Evolutionary conservation across 2,329 filamentous ascomycete species (phyloP).

Genomic region (Phyllosticta citriasiana): DNA sequence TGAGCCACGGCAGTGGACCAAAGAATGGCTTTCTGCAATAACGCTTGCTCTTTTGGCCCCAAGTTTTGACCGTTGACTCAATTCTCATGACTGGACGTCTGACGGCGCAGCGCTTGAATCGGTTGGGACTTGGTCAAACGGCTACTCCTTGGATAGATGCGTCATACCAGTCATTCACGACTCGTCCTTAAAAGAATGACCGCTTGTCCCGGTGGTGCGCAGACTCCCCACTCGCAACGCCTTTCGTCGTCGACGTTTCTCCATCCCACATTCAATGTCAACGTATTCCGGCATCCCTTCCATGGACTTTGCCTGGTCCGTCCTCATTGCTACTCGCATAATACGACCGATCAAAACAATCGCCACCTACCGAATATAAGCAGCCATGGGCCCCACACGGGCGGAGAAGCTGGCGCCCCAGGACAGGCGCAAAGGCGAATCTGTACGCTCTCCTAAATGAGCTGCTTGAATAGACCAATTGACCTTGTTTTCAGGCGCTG

Average conservation of each 20-base stretch:
- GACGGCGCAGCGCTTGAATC: no score
- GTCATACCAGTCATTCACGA: neutral
- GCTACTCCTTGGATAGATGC: neutral
- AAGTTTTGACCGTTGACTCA: neutral
- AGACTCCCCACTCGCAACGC: neutral
- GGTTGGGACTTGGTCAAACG: no score
- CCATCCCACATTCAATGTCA: conserved; percentile 7
- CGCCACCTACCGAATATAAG: neutral
- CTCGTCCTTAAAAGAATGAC: neutral
- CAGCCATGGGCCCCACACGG: conserved; percentile 23
- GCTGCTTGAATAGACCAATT: neutral
- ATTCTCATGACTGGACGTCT: neutral
- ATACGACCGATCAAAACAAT: conserved; percentile 4
- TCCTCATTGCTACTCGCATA: conserved; percentile 8
- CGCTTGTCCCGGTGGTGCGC: neutral
- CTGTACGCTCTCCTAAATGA: conserved; percentile 45
- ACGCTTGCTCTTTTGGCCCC: neutral
- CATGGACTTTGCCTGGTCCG: conserved; percentile 11
- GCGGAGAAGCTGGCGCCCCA: conserved; percentile 54
- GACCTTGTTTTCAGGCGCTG: conserved; percentile 49
- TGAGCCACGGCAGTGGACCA: neutral
- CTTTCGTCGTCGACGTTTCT: neutral
- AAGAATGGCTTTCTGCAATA: neutral
- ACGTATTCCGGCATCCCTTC: neutral
- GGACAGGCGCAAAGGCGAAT: conserved; percentile 79